phyloP scores from a whole-genome alignment of 2,329 filamentous ascomycete species.

The Xylariaceae sp. region DNA sequence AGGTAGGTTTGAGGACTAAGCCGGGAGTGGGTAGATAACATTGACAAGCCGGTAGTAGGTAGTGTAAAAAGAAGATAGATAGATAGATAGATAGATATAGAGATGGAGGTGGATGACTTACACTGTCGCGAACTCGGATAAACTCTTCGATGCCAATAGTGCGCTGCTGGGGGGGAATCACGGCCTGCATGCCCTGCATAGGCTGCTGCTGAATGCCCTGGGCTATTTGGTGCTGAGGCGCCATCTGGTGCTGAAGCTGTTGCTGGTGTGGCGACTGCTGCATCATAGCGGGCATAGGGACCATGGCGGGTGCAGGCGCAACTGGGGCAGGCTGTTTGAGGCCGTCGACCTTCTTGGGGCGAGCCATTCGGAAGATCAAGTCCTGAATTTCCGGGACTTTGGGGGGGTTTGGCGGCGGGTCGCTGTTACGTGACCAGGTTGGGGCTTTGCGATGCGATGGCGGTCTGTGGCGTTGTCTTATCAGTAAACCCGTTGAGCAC shows the following conservation, averaged over 20 bases:
- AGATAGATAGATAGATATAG: neutral
- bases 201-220: slow-evolving; percentile 22
- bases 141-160: slow-evolving; percentile 68
- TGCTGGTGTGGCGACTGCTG: slow-evolving; percentile 22
- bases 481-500: neutral
- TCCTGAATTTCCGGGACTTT: neutral
- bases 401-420: slow-evolving; percentile 4
- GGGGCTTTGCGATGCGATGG: neutral
- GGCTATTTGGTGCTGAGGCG: slow-evolving; percentile 21
- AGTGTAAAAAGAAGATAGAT: neutral
- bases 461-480: slow-evolving; percentile 19
- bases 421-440: slow-evolving; percentile 12
- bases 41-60: neutral
- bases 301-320: slow-evolving; percentile 36
- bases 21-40: neutral
- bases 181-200: slow-evolving; percentile 15
- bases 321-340: slow-evolving; percentile 35
- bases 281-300: slow-evolving; percentile 32
- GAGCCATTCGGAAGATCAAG: slow-evolving; percentile 31
- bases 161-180: slow-evolving; percentile 20
- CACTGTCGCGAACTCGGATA: slow-evolving; percentile 72
- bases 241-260: slow-evolving; percentile 18
- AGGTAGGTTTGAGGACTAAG: too few species aligned
- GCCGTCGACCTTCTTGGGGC: slow-evolving; percentile 36
- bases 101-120: slow-evolving; percentile 46